Evolutionary conservation across 2,329 filamentous ascomycete genomes (phyloP).

Genomic region (Chrysosporium queenslandicum): DNA sequence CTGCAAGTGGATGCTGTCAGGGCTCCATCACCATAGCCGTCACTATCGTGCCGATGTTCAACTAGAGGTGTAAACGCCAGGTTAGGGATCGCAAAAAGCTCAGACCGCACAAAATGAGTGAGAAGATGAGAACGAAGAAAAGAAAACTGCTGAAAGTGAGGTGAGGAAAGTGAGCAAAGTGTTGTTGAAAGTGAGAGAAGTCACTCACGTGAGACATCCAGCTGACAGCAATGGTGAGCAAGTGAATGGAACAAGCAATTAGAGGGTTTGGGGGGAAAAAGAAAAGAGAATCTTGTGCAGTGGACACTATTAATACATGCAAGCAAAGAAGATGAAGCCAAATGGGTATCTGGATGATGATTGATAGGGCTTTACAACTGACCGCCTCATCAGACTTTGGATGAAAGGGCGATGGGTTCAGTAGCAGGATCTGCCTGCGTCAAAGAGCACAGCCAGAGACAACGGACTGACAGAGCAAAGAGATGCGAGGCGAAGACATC

Average conservation of each 20-base stretch:
- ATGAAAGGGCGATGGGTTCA: neutral
- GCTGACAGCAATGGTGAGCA: constrained; percentile 7
- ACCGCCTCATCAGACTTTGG: constrained; percentile 1
- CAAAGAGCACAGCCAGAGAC: neutral
- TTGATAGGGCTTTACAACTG: neutral
- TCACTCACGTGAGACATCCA: constrained; percentile 10
- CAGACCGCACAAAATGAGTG: neutral
- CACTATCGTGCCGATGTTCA: neutral
- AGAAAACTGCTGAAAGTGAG: neutral
- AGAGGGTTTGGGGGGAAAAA: neutral
- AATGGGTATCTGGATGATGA: neutral
- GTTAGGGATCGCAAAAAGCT: neutral
- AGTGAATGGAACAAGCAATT: neutral
- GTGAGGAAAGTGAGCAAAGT: neutral
- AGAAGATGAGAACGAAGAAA: neutral
- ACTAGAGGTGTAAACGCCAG: neutral
- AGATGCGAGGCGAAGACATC: neutral
- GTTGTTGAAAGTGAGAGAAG: constrained; percentile 1
- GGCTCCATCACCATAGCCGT: neutral
- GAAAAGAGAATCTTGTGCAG: neutral
- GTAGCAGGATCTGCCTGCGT: neutral
- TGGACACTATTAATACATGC: neutral
- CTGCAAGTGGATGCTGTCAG: neutral
- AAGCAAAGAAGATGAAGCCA: constrained; percentile 2
- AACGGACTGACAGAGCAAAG: neutral